Conservation (phyloP, 352 stramenopile genomes). For the Pythium guiyangense region DNA sequence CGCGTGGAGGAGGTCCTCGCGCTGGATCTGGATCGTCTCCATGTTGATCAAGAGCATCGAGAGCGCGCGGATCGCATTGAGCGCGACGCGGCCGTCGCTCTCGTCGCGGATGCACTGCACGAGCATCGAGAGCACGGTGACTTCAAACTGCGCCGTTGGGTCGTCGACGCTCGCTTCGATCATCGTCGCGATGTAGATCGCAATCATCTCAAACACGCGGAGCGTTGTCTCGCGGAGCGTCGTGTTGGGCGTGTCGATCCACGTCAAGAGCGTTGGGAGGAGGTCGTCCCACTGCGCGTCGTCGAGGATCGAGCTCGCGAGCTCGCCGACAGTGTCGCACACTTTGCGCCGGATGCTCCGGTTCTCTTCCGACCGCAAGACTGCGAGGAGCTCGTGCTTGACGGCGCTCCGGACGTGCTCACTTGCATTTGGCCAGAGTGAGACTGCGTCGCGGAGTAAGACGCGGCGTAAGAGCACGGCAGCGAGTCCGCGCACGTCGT, state of each 20-base stretch:
- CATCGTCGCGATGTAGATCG: constrained; percentile 58
- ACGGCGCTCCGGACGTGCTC: constrained; percentile 35
- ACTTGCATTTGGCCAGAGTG: constrained; percentile 63
- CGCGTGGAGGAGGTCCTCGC: constrained; percentile 43
- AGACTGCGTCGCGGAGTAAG: constrained; percentile 71
- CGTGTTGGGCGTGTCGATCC: constrained; percentile 39
- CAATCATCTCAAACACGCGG: constrained; percentile 77
- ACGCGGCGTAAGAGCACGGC: constrained; percentile 74
- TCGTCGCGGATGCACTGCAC: constrained; percentile 39
- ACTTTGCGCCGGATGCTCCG: constrained; percentile 79
- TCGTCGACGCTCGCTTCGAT: constrained; percentile 33
- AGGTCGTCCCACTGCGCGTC: constrained; percentile 78
- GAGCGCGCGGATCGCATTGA: constrained; percentile 68
- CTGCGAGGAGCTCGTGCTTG: constrained; percentile 59
- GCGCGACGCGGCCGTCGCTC: constrained; percentile 52
- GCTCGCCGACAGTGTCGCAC: constrained; percentile 79
- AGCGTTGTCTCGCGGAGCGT: constrained; percentile 66
- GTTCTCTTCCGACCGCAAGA: constrained; percentile 59
- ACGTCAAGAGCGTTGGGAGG: constrained; percentile 62
- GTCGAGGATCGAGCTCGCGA: constrained; percentile 74
- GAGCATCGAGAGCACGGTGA: constrained; percentile 49
- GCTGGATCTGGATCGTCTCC: constrained; percentile 49
- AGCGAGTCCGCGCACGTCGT: constrained; percentile 69
- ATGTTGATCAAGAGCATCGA: constrained; percentile 76
- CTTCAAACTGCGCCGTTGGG: constrained; percentile 28